Evolutionary conservation across 1,139 yeast species (phyloP), one percentile per base, ranked within the genome.

Genomic region (Saccharomyces hybrid): DNA sequence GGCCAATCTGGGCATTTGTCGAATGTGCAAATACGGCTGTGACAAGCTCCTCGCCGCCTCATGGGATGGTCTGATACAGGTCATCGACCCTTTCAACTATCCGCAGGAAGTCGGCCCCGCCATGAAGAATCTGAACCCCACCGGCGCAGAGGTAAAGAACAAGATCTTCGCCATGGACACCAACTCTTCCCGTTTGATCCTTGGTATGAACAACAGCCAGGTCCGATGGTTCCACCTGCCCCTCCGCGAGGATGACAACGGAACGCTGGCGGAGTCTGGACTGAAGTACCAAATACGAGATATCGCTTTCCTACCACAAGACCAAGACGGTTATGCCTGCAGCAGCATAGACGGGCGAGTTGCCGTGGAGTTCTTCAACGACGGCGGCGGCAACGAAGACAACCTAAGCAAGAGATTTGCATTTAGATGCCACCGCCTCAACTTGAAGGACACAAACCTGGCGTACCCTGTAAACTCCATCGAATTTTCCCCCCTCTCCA

Each of bases 261-360:
- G 88, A 86, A 0, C 56, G 77, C 42, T 82, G 78, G 59, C 89
- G 48, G 89, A 86, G 57, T 80, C 87, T 51, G 91, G 96, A 0
- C 76, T 89, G 54, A 82, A 84, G 62, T 83, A 82, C 64, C 95
- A 88, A 67, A 82, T 88, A 2, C 75, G 84, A 51, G 81, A 81
- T 44, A 64, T 89, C 28, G 76, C 77, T 58, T 75, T 85, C 52
- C 77, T 83, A 60, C 88, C 89, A 0, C 66, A 72, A 52, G 80
- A 80, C 2, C 72, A 74, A 47, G 44, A 38, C 16, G 95, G 95
- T 0, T 89, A 83, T 67, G 90, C 88, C 0, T 79, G 86, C 46
- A 77, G 91, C n/a, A 85, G 96, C 2, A 78, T 89, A 12, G 97
- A 90, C 63, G 97, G 97, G 0, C 75, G 96, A 49, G 93, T 88